Base-by-base conservation (phyloP, 192 early-diverging fungal species). In the Coemansia sp. region DNA sequence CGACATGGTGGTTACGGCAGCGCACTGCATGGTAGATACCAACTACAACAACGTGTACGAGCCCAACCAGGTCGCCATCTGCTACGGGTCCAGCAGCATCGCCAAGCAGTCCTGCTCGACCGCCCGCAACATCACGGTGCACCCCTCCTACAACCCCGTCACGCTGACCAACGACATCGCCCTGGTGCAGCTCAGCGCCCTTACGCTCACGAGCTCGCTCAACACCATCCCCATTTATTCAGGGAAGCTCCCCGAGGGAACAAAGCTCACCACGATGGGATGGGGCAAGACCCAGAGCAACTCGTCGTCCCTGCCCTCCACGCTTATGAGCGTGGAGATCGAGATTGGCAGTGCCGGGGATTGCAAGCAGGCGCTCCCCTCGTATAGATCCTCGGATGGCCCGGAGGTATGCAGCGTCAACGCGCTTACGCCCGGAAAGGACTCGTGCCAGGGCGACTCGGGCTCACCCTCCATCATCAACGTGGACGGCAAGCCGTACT, bases 401-500 rank as follows among this genome's bases (percentile, higher is more conserved):
- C 60, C 64, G 0, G 65, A 68, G 6, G 58, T 78, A 23, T 78
- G 75, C 46, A 65, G 51, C 21, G 61, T 57, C 10, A 78, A 78
- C 31, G 51, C 68, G 9, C 52, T 67, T 46, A 72, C 75, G 9
- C 69, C 75, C 40, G 75, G 75, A 3, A 57, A 62, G 50, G 75
- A 78, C 61, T 68, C 68, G 39, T 78, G 75, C 61, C 61, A 71
- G 53, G 75, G 75, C 46, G 75, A 78, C 51, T 68, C 64, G 9
- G 75, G 75, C 39, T 71, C 69, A 18, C 69, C 75, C 0, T 44
- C 69, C 6, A 38, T 78, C 0, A 45, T 72, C n/a, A 14, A 12
- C 14, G n/a, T n/a, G 11, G 23, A 54, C 41, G 69, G 65, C 11
- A 2, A 18, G 8, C 42, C 19, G 6, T 61, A 68, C 19, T 20